Base-by-base conservation (phyloP, 2,329 filamentous ascomycete species). In the Aspergillaceae sp. region DNA sequence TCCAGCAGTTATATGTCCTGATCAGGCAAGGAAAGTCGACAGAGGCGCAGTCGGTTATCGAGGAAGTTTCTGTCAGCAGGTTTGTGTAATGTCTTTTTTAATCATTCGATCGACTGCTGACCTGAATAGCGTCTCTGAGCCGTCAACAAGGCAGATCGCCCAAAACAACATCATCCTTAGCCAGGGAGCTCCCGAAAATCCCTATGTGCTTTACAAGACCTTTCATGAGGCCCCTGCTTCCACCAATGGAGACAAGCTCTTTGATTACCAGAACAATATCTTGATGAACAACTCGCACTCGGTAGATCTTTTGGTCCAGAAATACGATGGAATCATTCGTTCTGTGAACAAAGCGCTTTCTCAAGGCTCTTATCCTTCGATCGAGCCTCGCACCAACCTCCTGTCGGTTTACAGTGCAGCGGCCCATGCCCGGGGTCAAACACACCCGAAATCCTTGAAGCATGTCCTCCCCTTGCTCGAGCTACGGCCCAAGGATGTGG, bases 401-500 rank as follows among this genome's bases (percentile, higher is more conserved):
- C 66, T 82, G 3, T 79, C 80, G 2, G 79, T 81, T 5, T 72
- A 84, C 50, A 82, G 86, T 56, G 87, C 87, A 8, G 87, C 89
- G 34, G 88, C 88, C 8, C 78, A 83, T 55, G 78, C 83, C 5
- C 56, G 58, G 40, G 62, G 60, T 35, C 75, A 81, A 52, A 75
- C 75, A 7, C 83, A 81, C 40, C 84, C 84, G 56, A 75, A 80
- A 40, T 81, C 83, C 4, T 68, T 94, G 32, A 86, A 83, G 60
- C 74, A 79, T 33, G 78, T 94, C 28, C 67, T 87, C 3, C 78
- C 79, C 1, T 65, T 90, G 8, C 71, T 91, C 5, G 83, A 87
- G 56, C 83, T 81, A 59, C 76, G 87, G 29, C 87, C 89, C 0
- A 79, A 80, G 49, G 88, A 96, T 60, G 73, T 95, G 26, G 91